phyloP scores from a whole-genome alignment of 306 rosid genomes.

The Sindora glabra region DNA sequence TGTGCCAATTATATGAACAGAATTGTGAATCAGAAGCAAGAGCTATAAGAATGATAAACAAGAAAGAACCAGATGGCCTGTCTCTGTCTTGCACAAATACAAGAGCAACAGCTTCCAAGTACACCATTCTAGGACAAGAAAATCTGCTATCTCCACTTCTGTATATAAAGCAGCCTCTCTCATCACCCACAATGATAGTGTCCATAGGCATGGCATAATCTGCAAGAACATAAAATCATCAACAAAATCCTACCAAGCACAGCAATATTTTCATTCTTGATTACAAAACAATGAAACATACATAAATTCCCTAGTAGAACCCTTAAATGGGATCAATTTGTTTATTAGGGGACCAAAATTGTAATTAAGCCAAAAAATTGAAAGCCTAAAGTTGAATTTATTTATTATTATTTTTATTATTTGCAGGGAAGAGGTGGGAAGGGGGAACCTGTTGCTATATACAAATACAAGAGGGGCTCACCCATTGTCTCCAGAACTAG shows the following conservation, averaged over 20 bases:
- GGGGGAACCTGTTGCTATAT: too few relatives aligned
- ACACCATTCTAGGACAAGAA: constrained; percentile 18
- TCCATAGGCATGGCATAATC: constrained; percentile 71
- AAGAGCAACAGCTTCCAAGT: constrained; percentile 59
- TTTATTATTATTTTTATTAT: too few relatives aligned
- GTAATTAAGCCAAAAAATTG: too few relatives aligned
- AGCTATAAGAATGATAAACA: constrained; percentile 11
- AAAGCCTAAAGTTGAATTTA: too few relatives aligned
- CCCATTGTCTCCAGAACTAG: constrained; percentile 37
- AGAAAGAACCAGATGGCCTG: constrained; percentile 43
- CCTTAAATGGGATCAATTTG: too few relatives aligned
- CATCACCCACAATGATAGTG: constrained; percentile 73
- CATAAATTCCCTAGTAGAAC: too few relatives aligned
- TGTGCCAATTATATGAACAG: not conserved
- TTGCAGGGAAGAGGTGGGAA: too few relatives aligned
- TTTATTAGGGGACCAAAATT: too few relatives aligned
- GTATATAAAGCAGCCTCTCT: constrained; percentile 42
- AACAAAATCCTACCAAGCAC: not conserved
- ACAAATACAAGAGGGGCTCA: constrained; percentile 10
- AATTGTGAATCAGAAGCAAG: not conserved
- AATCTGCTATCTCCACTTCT: constrained; percentile 29
- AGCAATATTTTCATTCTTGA: not conserved
- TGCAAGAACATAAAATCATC: constrained; percentile 21
- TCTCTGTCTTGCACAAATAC: constrained; percentile 58
- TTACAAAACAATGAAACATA: too few relatives aligned